Evolutionary conservation across 352 stramenopile genomes (phyloP).

Genomic region (Phytophthora lateralis): DNA sequence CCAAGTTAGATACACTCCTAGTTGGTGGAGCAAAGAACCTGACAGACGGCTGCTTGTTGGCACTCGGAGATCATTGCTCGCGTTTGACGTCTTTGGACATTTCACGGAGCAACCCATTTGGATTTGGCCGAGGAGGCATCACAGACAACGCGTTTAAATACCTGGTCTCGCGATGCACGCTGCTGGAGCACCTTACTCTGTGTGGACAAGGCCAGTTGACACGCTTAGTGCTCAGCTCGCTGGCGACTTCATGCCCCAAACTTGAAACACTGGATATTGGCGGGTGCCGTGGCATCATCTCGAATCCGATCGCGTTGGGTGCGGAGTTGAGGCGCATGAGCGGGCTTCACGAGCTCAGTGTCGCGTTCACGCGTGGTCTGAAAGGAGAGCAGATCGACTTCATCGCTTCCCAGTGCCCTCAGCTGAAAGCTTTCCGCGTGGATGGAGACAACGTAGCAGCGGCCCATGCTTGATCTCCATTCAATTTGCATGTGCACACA

Average conservation of each 20-base stretch:
- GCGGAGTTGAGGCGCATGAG: slow-evolving; percentile 50
- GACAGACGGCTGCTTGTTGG: slow-evolving; percentile 46
- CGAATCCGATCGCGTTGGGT: slow-evolving; percentile 51
- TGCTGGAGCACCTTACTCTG: slow-evolving; percentile 50
- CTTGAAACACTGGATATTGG: slow-evolving; percentile 62
- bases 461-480: slow-evolving; percentile 21
- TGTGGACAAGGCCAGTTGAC: slow-evolving; percentile 64
- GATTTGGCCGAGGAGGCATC: slow-evolving; percentile 53
- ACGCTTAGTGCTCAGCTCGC: slow-evolving; percentile 36
- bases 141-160: slow-evolving; percentile 51
- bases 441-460: slow-evolving; percentile 41
- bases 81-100: slow-evolving; percentile 55
- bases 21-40: slow-evolving; percentile 57
- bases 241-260: slow-evolving; percentile 46
- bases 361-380: slow-evolving; percentile 59
- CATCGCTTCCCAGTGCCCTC: slow-evolving; percentile 59
- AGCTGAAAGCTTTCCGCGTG: slow-evolving; percentile 63
- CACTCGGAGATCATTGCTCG: slow-evolving; percentile 47
- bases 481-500: too few species aligned
- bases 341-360: slow-evolving; percentile 53
- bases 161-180: slow-evolving; percentile 46
- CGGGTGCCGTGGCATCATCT: slow-evolving; percentile 61
- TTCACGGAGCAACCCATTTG: slow-evolving; percentile 71
- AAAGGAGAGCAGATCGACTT: slow-evolving; percentile 54
- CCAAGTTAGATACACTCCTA: slow-evolving; percentile 39